Evolutionary conservation across 345 rosid species (phyloP).

Genomic region (Gossypium longicalyx): DNA sequence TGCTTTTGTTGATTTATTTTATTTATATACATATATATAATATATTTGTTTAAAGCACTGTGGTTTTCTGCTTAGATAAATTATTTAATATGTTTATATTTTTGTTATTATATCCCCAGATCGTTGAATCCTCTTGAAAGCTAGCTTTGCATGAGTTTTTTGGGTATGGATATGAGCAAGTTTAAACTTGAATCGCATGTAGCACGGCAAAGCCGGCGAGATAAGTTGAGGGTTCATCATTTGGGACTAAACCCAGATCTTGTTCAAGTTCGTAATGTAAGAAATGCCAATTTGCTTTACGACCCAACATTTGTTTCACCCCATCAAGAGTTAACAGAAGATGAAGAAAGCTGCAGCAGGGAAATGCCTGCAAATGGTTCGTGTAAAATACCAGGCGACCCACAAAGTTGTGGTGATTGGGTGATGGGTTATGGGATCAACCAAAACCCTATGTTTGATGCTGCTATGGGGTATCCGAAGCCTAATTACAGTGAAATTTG

Average conservation of each 20-base stretch:
- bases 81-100: neutral
- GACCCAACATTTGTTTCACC: constrained; percentile 24
- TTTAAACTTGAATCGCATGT: constrained; percentile 42
- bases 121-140: neutral
- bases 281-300: constrained; percentile 20
- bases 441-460: constrained; percentile 29
- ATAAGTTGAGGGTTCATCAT: constrained; percentile 32
- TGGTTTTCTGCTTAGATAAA: neutral
- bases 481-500: constrained; percentile 24
- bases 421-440: constrained; percentile 32
- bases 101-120: neutral
- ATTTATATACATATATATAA: neutral
- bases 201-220: constrained; percentile 55
- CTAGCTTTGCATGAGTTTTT: neutral
- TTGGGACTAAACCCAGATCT: constrained; percentile 27
- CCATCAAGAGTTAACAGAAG: constrained; percentile 17
- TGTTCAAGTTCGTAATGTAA: constrained; percentile 25
- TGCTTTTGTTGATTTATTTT: neutral
- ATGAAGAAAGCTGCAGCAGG: neutral
- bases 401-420: constrained; percentile 37
- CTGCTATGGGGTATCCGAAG: constrained; percentile 24
- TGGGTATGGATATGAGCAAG: constrained; percentile 30
- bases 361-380: constrained; percentile 5
- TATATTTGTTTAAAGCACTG: neutral
- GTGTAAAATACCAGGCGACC: constrained; percentile 23